Conservation (phyloP, 2,329 filamentous ascomycete genomes). For the Xylaria sp. region DNA sequence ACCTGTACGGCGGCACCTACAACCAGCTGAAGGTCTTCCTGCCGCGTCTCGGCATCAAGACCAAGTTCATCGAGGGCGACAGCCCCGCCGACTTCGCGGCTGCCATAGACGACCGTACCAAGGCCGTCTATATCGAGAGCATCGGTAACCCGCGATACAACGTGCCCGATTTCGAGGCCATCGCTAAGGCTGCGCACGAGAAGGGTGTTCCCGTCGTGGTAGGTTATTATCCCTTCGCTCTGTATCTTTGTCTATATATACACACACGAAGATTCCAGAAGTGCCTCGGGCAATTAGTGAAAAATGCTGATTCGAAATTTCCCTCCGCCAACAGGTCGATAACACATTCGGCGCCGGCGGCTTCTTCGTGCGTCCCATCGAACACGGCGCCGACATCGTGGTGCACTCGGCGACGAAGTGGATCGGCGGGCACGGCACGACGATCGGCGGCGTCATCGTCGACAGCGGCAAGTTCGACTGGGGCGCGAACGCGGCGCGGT, state of each 20-base stretch:
- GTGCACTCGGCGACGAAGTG: constrained; percentile 96
- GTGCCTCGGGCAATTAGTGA: neutral
- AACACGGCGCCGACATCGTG: constrained; percentile 91
- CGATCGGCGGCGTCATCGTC: constrained; percentile 85
- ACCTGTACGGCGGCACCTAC: constrained; percentile 94
- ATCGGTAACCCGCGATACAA: constrained; percentile 97
- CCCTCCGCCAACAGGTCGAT: constrained; percentile 68
- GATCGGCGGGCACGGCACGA: constrained; percentile 96
- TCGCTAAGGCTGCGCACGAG: constrained; percentile 79
- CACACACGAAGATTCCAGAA: neutral
- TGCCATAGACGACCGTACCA: constrained; percentile 91
- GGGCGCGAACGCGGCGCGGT: constrained; percentile 83
- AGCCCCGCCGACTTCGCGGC: constrained; percentile 80
- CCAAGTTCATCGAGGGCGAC: constrained; percentile 88
- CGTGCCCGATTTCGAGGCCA: constrained; percentile 88
- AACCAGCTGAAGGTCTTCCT: constrained; percentile 96
- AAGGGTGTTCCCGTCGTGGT: constrained; percentile 73
- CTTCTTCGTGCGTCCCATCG: constrained; percentile 86
- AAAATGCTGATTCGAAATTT: constrained; percentile 8
- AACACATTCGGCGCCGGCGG: constrained; percentile 96
- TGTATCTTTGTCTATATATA: neutral
- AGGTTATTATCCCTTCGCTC: constrained; percentile 42
- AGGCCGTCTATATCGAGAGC: constrained; percentile 90
- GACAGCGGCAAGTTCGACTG: constrained; percentile 95
- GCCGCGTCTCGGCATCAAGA: constrained; percentile 84